Conservation (phyloP, 306 rosid species). For the Cyamopsis tetragonoloba region DNA sequence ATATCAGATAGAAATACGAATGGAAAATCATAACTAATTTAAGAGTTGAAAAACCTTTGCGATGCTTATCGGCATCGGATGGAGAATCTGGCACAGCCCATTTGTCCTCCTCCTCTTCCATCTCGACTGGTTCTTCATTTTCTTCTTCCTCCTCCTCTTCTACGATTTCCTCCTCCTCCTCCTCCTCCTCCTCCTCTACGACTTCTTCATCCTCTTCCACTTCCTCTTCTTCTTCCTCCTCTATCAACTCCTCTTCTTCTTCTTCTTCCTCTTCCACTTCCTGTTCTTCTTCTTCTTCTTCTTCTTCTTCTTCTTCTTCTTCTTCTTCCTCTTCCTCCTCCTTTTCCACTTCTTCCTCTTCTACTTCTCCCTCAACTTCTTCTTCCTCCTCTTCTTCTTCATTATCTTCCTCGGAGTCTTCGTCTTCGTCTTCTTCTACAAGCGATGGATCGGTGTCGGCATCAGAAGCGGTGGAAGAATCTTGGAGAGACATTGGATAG, state of each 20-base stretch:
- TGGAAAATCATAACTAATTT: neutral
- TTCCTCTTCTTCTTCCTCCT: neutral
- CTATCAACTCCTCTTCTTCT: neutral
- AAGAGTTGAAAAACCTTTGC: constrained; percentile 31
- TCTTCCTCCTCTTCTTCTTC: constrained; percentile 5
- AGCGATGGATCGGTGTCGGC: constrained; percentile 22
- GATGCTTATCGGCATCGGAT: neutral
- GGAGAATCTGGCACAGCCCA: constrained; percentile 28
- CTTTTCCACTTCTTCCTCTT: neutral
- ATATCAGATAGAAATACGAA: neutral
- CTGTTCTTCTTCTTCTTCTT: neutral
- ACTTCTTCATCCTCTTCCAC: neutral
- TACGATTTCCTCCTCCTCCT: neutral
- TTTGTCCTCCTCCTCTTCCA: constrained; percentile 15
- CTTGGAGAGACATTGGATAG: constrained; percentile 23
- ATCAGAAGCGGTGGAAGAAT: constrained; percentile 21
- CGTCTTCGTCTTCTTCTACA: constrained; percentile 22
- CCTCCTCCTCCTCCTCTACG: neutral
- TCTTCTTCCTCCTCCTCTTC: neutral
- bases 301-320: neutral
- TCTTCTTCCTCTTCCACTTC: neutral
- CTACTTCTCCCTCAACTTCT: constrained; percentile 4
- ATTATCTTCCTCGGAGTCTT: neutral
- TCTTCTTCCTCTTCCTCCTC: constrained; percentile 8
- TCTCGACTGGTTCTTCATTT: neutral